A percentile compares a stretch with the other conserved stretches of the same genome.
Conservation (phyloP, 2,329 filamentous ascomycete species). For the Stagonosporopsis vannaccii region DNA sequence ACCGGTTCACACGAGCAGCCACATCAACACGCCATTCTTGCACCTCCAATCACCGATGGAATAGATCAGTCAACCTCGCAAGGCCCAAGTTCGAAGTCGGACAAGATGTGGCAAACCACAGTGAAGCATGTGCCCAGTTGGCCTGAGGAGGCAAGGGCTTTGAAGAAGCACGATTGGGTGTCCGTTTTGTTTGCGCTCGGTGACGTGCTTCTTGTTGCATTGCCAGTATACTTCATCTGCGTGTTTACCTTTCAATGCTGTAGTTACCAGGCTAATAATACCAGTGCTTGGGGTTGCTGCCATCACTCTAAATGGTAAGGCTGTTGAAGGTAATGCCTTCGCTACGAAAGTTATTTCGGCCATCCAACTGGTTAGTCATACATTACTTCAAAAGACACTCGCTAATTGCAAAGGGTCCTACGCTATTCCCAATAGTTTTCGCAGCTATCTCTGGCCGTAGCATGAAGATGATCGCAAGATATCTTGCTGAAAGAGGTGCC, state of each 20-base stretch:
- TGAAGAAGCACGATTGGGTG: conserved; percentile 37
- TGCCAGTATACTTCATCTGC: conserved; percentile 48
- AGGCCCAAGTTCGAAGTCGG: conserved; percentile 15
- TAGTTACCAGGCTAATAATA: neutral
- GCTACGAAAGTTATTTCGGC: conserved; percentile 38
- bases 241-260: conserved; percentile 4
- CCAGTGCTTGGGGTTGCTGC: conserved; percentile 39
- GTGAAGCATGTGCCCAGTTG: conserved; percentile 37
- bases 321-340: conserved; percentile 29
- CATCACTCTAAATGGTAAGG: conserved; percentile 35
- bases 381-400: neutral
- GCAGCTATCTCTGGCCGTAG: conserved; percentile 46
- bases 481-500: conserved; percentile 40
- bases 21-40: conserved; percentile 10
- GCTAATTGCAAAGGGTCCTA: conserved; percentile 36
- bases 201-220: conserved; percentile 38
- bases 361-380: conserved; percentile 33
- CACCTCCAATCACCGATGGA: conserved; percentile 11
- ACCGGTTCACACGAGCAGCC: conserved; percentile 22
- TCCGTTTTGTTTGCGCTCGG: conserved; percentile 28
- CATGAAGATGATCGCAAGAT: conserved; percentile 48
- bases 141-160: conserved; percentile 35
- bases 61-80: neutral
- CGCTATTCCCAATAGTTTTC: conserved; percentile 48
- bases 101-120: conserved; percentile 33